phyloP scores from a whole-genome alignment of 306 rosid species.

The Malus sieversii region DNA sequence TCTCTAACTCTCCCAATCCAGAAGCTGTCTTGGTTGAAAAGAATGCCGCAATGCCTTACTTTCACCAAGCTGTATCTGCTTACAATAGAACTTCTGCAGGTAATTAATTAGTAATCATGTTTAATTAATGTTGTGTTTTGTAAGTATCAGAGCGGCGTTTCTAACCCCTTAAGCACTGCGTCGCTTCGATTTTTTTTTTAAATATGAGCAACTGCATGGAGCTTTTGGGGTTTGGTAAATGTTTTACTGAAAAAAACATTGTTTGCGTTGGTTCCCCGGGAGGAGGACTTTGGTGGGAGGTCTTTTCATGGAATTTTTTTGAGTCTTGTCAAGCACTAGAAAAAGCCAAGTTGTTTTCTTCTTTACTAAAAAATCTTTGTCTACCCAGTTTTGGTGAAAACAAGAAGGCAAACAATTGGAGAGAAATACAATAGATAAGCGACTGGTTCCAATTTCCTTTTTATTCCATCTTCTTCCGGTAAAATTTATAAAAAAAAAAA shows the following conservation, averaged over 20 bases:
- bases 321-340: conserved; percentile 46
- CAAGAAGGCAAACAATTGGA: too few species aligned
- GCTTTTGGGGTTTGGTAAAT: neutral
- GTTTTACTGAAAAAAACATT: neutral
- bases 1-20: conserved; percentile 56
- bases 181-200: neutral
- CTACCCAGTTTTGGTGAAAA: conserved; percentile 24
- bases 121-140: neutral
- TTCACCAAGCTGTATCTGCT: conserved; percentile 24
- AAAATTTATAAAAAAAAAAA: neutral
- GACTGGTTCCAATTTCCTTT: conserved; percentile 25
- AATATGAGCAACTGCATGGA: conserved; percentile 9
- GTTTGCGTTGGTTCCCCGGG: conserved; percentile 15
- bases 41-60: conserved; percentile 28
- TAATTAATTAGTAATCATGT: conserved; percentile 1
- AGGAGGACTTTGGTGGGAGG: conserved; percentile 28
- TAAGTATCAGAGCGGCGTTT: too few species aligned
- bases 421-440: neutral
- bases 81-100: conserved; percentile 49
- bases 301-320: conserved; percentile 51
- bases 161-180: neutral
- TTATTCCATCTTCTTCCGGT: conserved; percentile 7
- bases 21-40: conserved; percentile 35
- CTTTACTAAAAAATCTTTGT: conserved; percentile 10
- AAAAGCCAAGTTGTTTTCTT: neutral